phyloP scores from a whole-genome alignment of 805 yeast species.

The Metschnikowia baotianmanensis region DNA sequence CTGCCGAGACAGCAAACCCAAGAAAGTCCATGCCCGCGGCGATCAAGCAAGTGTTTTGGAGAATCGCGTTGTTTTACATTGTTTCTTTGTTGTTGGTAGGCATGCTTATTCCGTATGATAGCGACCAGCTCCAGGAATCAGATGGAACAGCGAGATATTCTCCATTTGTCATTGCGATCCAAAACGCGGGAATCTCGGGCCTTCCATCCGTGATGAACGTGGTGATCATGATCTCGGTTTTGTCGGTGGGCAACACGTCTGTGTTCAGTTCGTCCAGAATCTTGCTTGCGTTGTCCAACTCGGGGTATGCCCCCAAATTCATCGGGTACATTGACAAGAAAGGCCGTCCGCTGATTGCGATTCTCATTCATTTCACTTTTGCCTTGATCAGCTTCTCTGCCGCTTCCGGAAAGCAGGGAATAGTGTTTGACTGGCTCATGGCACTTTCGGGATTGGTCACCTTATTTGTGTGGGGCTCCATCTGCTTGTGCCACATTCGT shows the following conservation, averaged over 20 bases:
- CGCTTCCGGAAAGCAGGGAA: slow-evolving; percentile 24
- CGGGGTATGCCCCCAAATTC: slow-evolving; percentile 61
- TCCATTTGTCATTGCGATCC: slow-evolving; percentile 44
- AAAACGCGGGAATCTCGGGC: slow-evolving; percentile 38
- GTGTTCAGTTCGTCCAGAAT: slow-evolving; percentile 73
- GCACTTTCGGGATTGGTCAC: slow-evolving; percentile 26
- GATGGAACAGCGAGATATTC: slow-evolving; percentile 32
- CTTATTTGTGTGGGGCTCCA: slow-evolving; percentile 28
- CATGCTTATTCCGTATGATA: slow-evolving; percentile 37
- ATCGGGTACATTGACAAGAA: slow-evolving; percentile 40
- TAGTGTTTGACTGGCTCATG: slow-evolving; percentile 26
- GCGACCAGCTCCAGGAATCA: slow-evolving; percentile 21
- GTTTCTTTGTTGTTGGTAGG: slow-evolving; percentile 39
- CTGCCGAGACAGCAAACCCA: slow-evolving; percentile 36
- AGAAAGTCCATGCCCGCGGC: slow-evolving; percentile 41
- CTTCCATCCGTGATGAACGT: slow-evolving; percentile 44
- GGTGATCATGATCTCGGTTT: slow-evolving; percentile 36
- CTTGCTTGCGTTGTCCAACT: slow-evolving; percentile 64
- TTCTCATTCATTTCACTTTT: slow-evolving; percentile 34
- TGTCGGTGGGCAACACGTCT: slow-evolving; percentile 65
- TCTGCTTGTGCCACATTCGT: slow-evolving; percentile 26
- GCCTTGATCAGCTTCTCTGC: slow-evolving; percentile 67
- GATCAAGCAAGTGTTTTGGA: slow-evolving; percentile 42
- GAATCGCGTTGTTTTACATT: slow-evolving; percentile 41
- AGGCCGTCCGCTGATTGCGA: slow-evolving; percentile 43